Conservation (phyloP, 1,284 basidiomycete genomes). For the Cystobasidium sp. region DNA sequence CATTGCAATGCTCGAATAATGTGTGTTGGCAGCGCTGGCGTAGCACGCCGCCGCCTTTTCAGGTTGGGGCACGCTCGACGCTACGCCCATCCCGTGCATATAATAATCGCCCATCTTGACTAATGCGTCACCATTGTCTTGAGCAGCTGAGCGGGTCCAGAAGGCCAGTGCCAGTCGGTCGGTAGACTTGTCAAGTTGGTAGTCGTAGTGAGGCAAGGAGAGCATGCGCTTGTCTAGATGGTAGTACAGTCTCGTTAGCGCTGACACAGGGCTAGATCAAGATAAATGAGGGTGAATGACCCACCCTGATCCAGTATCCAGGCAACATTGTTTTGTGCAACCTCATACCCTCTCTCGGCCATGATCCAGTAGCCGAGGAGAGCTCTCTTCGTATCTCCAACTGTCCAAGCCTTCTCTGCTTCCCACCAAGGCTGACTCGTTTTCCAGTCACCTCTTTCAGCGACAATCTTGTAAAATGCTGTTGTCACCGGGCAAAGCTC, state of each 20-base stretch:
- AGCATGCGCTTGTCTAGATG: constrained; percentile 73
- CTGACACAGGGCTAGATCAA: background rate
- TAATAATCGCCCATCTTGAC: constrained; percentile 88
- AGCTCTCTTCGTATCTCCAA: constrained; percentile 68
- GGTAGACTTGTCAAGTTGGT: constrained; percentile 62
- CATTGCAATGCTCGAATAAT: constrained; percentile 88
- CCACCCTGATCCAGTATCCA: constrained; percentile 86
- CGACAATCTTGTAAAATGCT: constrained; percentile 84
- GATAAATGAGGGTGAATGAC: constrained; percentile 42
- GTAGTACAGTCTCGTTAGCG: too few relatives aligned
- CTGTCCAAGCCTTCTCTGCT: constrained; percentile 78
- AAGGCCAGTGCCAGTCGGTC: constrained; percentile 82
- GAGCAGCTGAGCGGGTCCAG: constrained; percentile 91
- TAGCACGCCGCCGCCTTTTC: constrained; percentile 93
- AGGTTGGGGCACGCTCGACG: constrained; percentile 65
- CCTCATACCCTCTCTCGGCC: constrained; percentile 87
- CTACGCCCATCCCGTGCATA: constrained; percentile 79
- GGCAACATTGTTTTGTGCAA: constrained; percentile 94
- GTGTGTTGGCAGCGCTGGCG: constrained; percentile 84
- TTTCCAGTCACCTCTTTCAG: constrained; percentile 82
- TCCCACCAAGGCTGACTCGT: constrained; percentile 79
- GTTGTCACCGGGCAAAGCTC: constrained; percentile 78
- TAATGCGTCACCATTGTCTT: constrained; percentile 91
- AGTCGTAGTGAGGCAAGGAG: constrained; percentile 56
- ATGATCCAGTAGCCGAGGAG: constrained; percentile 94